Conservation (phyloP, 345 rosid genomes). For the Triadica sebifera region DNA sequence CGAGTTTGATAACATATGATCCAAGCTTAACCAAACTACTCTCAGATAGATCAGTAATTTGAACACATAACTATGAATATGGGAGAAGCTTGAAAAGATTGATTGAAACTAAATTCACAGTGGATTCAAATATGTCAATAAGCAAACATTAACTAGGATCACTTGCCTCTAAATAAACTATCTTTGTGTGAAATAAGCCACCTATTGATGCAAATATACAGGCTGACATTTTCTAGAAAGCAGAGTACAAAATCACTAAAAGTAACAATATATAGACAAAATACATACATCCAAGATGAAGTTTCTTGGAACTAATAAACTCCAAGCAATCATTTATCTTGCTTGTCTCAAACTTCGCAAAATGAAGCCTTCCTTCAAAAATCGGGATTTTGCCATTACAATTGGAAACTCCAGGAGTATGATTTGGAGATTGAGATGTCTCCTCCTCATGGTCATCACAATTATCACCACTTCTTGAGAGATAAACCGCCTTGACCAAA, state of each 20-base stretch:
- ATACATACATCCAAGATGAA: slow-evolving; percentile 50
- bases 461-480: slow-evolving; percentile 39
- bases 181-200: not conserved
- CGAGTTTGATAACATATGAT: not conserved
- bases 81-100: too few relatives aligned
- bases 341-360: slow-evolving; percentile 82
- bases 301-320: slow-evolving; percentile 59
- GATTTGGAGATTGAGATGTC: slow-evolving; percentile 31
- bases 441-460: slow-evolving; percentile 25
- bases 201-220: not conserved
- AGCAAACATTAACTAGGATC: not conserved
- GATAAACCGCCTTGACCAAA: slow-evolving; percentile 78
- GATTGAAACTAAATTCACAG: slow-evolving; percentile 6
- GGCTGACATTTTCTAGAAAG: not conserved
- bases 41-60: not conserved
- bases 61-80: too few relatives aligned
- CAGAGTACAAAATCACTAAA: too few relatives aligned
- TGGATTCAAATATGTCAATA: not conserved
- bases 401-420: slow-evolving; percentile 24
- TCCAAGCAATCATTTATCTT: slow-evolving; percentile 80
- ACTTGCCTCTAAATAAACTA: not conserved
- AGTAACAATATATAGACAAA: not conserved
- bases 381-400: slow-evolving; percentile 24
- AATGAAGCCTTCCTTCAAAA: slow-evolving; percentile 65
- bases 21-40: not conserved